A percentile compares a stretch with the other conserved stretches of the same genome.
These are phyloP conservation scores for Fusarium vanettenii DNA, from an alignment of 2,329 filamentous ascomycete genomes.

Conservation along the genomic window DNA sequence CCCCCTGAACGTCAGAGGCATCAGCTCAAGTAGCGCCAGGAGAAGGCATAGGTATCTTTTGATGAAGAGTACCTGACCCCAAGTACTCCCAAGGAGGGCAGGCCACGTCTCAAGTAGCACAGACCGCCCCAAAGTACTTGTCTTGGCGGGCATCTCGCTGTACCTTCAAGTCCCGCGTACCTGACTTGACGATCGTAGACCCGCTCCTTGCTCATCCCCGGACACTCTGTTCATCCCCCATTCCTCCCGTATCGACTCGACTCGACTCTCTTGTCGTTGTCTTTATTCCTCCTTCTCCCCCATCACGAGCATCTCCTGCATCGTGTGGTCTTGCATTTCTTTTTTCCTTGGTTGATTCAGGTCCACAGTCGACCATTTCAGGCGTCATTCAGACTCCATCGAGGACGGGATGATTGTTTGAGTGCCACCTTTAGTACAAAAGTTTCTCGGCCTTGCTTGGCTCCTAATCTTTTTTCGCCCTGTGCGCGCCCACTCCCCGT, in stretches of 20 bases:
- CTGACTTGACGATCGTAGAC: constrained; percentile 38
- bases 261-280: background rate
- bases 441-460: constrained; percentile 15
- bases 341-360: background rate
- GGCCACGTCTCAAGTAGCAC: constrained; percentile 9
- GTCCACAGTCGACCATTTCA: constrained; percentile 1
- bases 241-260: constrained; percentile 9
- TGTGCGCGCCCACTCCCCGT: constrained; percentile 10
- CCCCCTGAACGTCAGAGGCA: constrained; percentile 15
- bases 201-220: constrained; percentile 16
- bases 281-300: background rate
- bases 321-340: background rate
- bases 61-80: constrained; percentile 9
- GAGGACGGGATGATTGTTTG: background rate
- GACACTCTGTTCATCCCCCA: constrained; percentile 37
- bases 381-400: background rate
- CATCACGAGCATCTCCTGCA: background rate
- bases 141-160: background rate
- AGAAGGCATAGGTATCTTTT: background rate
- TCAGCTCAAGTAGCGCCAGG: background rate
- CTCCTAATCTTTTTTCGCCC: constrained; percentile 32
- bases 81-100: background rate
- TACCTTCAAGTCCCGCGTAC: constrained; percentile 15
- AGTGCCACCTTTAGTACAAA: constrained; percentile 20
- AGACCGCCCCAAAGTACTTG: constrained; percentile 24